Base-by-base conservation (phyloP, 805 yeast species). In the Suhomyces canberraensis region DNA sequence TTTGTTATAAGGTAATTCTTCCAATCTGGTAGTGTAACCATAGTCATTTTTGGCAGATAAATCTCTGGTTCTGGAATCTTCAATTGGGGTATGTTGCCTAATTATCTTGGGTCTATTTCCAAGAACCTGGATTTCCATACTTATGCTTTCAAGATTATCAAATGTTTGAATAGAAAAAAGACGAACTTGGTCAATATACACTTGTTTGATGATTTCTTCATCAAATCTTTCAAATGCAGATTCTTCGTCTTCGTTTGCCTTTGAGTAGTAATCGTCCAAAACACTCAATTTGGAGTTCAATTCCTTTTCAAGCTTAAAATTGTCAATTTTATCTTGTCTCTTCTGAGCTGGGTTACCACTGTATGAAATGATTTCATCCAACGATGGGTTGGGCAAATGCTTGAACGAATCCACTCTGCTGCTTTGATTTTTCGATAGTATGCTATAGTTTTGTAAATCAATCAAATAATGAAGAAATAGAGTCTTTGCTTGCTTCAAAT, bases 311-410 rank as follows among this genome's bases (percentile, higher is more conserved):
- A 66, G 54, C 51, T 76, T 81, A 57, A 69, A 84, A 47, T 76
- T 75, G 13, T 75, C 81, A 39, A 89, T 87, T 55, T 88, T 90
- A 33, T 77, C 81, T 16, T 81, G 79, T 48, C 97, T 71, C 48
- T 73, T 66, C 8, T 56, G 50, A 0, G 71, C 65, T 0, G 84
- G 69, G 34, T 70, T 67, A 16, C 43, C 43, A 13, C 29, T 25
- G 4, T 39, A 37, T 1, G 40, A 31, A 4, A 44, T 29, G 16
- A 58, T 37, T 52, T 76, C 71, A 36, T 61, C 61, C 22, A 67
- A 47, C 3, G 66, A 54, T 2, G 80, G 81, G 26, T 56, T 56
- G 34, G 60, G 66, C 1, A 61, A 53, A 3, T 58, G 56, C 34
- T 64, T 60, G 43, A 76, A 68, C 0, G 54, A 46, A 11, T 73